Evolutionary conservation across 2,329 filamentous ascomycete genomes (phyloP), one percentile per base, ranked within the genome.

Genomic region (Bipolaris victoriae): DNA sequence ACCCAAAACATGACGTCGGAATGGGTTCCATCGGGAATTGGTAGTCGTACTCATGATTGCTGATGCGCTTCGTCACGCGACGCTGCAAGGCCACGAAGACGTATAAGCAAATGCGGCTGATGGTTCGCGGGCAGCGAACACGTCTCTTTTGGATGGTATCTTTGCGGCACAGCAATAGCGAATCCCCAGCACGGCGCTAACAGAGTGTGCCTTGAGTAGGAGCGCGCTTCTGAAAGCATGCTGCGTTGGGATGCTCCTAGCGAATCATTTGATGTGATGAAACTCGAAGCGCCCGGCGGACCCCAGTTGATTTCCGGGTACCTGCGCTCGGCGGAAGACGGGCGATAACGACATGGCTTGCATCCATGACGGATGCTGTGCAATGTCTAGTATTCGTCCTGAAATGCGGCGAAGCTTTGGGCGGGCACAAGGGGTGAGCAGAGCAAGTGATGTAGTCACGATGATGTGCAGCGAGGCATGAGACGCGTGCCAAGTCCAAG

Each of bases 81-180:
- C 49, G 55, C 43, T 41, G 49, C 43, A 55, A 53, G 35, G 37
- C 41, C 44, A 39, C n/a, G 29, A 53, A 33, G 49, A 49, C 29
- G 41, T 49, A 45, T 49, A 47, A 22, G 51, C 43, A 47, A 48
- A 60, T 49, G 50, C 46, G 60, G 56, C 52, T 65, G 50, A 61
- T 55, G 39, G 65, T 68, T 67, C 67, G 65, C 64, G 55, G 49
- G 24, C 63, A 64, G 69, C 63, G 64, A 66, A 65, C 63, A 40
- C 44, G 60, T 39, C 48, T 53, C 63, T 72, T 72, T 71, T 67
- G 62, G 56, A 58, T 48, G 43, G 36, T 44, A 44, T 36, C 13
- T 46, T 58, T 70, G 61, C 47, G 69, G 69, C 69, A 52, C 64
- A 70, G 69, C 58, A 43, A 57, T 35, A 65, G 60, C 59, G 33